phyloP scores from a whole-genome alignment of 2,329 filamentous ascomycete genomes.

The Colletotrichum limetticola region DNA sequence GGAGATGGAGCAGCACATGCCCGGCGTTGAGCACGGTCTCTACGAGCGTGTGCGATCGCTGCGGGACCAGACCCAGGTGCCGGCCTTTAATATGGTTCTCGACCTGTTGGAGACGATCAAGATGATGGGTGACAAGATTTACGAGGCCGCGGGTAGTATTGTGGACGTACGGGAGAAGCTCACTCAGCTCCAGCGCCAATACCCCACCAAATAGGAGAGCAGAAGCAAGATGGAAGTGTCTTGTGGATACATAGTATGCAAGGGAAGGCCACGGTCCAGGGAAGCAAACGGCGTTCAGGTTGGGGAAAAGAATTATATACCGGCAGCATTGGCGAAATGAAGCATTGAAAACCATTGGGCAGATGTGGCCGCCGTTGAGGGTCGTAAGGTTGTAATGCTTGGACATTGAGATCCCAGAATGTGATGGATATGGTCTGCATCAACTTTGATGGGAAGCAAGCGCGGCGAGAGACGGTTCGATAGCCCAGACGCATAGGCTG shows the following conservation, averaged over 20 bases:
- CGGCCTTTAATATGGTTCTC: slow-evolving; percentile 35
- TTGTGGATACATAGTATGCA: not conserved
- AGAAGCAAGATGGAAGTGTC: slow-evolving; percentile 27
- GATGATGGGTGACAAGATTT: slow-evolving; percentile 37
- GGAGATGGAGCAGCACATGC: slow-evolving; percentile 60
- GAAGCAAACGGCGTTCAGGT: slow-evolving; percentile 30
- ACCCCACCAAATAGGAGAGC: slow-evolving; percentile 45
- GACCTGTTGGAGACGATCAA: slow-evolving; percentile 36
- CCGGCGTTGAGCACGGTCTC: slow-evolving; percentile 57
- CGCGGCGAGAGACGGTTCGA: not conserved
- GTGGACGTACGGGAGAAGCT: slow-evolving; percentile 38
- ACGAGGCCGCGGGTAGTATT: slow-evolving; percentile 32
- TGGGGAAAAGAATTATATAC: slow-evolving; percentile 25
- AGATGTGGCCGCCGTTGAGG: not conserved
- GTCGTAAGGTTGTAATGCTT: not conserved
- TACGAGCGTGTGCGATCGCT: slow-evolving; percentile 45
- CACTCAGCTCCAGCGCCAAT: slow-evolving; percentile 38
- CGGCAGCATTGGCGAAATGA: slow-evolving; percentile 2
- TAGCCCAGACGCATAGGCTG: not conserved
- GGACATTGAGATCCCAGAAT: not conserved
- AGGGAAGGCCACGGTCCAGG: not conserved
- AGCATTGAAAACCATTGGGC: not conserved
- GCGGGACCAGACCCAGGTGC: slow-evolving; percentile 35
- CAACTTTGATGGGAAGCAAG: not conserved
- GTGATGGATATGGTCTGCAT: not conserved